phyloP scores from a whole-genome alignment of 2,329 filamentous ascomycete species.

The Elsinoe arachidis region DNA sequence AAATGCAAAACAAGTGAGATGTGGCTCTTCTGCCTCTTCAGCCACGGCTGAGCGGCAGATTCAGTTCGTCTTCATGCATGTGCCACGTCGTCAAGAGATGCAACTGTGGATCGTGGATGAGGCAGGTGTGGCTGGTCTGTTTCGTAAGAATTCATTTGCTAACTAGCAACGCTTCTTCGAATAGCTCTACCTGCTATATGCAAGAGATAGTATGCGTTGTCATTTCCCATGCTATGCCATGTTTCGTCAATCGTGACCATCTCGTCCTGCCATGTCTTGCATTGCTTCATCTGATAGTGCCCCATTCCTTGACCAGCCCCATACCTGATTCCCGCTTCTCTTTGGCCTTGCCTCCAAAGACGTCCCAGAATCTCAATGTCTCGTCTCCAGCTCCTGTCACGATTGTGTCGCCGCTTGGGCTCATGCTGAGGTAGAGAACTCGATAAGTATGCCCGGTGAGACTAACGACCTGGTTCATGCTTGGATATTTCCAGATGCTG shows the following conservation, averaged over 20 bases:
- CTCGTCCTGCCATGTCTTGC: background rate
- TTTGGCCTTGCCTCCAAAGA: conserved; percentile 76
- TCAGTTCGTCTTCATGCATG: background rate
- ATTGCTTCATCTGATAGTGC: conserved; percentile 58
- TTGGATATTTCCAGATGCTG: conserved; percentile 98
- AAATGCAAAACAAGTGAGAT: background rate
- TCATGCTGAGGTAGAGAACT: conserved; percentile 94
- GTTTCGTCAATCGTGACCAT: conserved; percentile 3
- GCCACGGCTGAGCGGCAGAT: conserved; percentile 7
- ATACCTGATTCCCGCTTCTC: conserved; percentile 56
- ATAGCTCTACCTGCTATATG: conserved; percentile 4
- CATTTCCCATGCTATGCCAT: background rate
- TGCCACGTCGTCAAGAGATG: conserved; percentile 1
- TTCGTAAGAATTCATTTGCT: conserved; percentile 1
- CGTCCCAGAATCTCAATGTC: conserved; percentile 92
- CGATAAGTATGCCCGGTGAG: conserved; percentile 94
- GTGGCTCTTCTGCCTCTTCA: background rate
- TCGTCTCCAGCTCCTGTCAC: conserved; percentile 96
- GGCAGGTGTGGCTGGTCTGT: background rate
- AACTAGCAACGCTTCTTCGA: background rate
- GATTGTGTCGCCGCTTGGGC: conserved; percentile 84
- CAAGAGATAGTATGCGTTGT: conserved; percentile 5
- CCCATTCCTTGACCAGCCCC: conserved; percentile 64
- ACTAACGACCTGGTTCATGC: conserved; percentile 93
- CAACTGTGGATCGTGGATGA: background rate